Evolutionary conservation across 1,139 yeast species (phyloP).

Genomic region (Williopsis jadinii): DNA sequence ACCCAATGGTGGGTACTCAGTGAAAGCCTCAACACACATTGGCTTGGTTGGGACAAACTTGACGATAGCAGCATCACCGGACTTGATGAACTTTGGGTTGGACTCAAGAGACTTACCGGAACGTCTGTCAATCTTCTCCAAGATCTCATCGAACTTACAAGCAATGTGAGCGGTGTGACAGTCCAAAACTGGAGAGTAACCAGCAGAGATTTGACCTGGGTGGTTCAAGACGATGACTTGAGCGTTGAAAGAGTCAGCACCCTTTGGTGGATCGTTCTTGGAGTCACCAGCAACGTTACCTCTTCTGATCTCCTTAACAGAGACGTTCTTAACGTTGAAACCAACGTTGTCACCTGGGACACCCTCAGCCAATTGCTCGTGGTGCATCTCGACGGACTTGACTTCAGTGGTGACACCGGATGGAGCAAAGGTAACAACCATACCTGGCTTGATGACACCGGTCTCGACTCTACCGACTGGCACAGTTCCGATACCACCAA

Average conservation of each 20-base stretch:
- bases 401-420: conserved; percentile 91
- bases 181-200: conserved; percentile 90
- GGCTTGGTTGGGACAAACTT: conserved; percentile 92
- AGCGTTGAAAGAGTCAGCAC: conserved; percentile 77
- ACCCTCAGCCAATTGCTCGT: conserved; percentile 82
- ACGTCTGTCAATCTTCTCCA: conserved; percentile 92
- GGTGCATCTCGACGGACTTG: conserved; percentile 92
- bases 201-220: conserved; percentile 91
- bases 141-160: conserved; percentile 78
- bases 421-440: conserved; percentile 52
- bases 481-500: conserved; percentile 91
- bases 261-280: conserved; percentile 89
- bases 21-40: conserved; percentile 83
- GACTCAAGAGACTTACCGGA: conserved; percentile 85
- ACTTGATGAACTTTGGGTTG: conserved; percentile 79
- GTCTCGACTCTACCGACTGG: conserved; percentile 95
- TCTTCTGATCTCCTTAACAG: conserved; percentile 91
- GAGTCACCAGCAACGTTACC: conserved; percentile 80
- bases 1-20: conserved; percentile 89
- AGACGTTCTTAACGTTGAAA: conserved; percentile 91
- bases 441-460: conserved; percentile 82
- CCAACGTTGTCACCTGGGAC: conserved; percentile 94
- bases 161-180: conserved; percentile 97
- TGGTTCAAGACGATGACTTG: conserved; percentile 70
- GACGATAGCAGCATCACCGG: conserved; percentile 93